Conservation (phyloP, 208 protist genomes). For the Wallacemonas collosoma region DNA sequence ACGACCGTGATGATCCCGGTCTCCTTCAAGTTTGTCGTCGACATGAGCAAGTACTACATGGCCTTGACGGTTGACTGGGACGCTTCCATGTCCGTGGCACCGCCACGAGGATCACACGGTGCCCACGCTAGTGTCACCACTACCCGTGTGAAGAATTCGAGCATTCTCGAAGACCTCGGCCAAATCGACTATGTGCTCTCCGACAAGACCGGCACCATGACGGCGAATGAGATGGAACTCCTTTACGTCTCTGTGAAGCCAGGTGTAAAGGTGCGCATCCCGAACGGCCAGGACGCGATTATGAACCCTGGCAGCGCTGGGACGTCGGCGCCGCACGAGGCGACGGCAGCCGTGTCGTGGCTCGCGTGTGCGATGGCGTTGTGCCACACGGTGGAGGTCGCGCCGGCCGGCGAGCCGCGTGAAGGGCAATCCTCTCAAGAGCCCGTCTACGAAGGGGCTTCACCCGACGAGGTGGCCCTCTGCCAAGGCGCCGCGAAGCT, state of each 20-base stretch:
- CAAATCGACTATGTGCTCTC: constrained; percentile 94
- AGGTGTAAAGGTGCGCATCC: constrained; percentile 19
- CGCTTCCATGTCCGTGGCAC: constrained; percentile 52
- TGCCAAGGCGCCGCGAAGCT: constrained; percentile 72
- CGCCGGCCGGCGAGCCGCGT: neutral
- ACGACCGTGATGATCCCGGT: constrained; percentile 98
- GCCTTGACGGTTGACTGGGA: constrained; percentile 93
- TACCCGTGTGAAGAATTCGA: constrained; percentile 75
- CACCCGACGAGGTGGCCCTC: constrained; percentile 95
- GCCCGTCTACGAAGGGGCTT: constrained; percentile 77
- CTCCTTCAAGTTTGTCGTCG: constrained; percentile 96
- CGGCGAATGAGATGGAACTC: constrained; percentile 95
- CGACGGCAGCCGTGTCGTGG: neutral
- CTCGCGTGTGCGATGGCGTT: constrained; percentile 79
- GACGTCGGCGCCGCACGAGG: constrained; percentile 21
- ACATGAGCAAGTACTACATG: constrained; percentile 96
- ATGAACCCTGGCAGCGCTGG: neutral
- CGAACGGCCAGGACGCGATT: neutral
- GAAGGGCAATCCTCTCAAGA: neutral
- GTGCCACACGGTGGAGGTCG: constrained; percentile 90
- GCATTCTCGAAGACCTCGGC: constrained; percentile 93
- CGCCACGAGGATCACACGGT: too few species aligned
- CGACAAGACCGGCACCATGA: constrained; percentile 97
- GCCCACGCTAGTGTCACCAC: too few species aligned
- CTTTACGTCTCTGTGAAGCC: constrained; percentile 49